These are phyloP conservation scores for Mangifera indica DNA, from an alignment of 345 rosid genomes.

Conservation along the genomic window DNA sequence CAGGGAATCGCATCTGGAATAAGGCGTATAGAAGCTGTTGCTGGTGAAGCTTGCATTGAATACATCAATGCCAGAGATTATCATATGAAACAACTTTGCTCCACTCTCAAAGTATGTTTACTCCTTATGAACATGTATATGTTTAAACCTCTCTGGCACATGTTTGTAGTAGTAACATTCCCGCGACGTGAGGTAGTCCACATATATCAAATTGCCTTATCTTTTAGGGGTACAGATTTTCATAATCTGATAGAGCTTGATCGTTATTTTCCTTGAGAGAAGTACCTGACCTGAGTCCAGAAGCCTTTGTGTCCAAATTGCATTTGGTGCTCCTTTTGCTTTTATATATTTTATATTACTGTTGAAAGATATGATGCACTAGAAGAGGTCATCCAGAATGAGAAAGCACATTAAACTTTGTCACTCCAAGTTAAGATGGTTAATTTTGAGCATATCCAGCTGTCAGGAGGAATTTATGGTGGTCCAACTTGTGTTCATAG, in stretches of 20 bases:
- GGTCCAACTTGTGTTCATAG: neutral
- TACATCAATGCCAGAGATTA: conserved; percentile 76
- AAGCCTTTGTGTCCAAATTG: neutral
- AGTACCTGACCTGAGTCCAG: neutral
- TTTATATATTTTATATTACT: neutral
- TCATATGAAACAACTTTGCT: conserved; percentile 75
- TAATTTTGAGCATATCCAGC: neutral
- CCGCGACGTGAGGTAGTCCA: neutral
- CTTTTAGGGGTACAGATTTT: neutral
- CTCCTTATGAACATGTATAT: conserved; percentile 1
- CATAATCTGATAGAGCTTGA: neutral
- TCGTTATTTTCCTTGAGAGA: neutral
- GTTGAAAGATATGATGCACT: too few relatives aligned
- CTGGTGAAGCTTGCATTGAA: conserved; percentile 91
- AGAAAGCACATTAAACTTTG: too few relatives aligned
- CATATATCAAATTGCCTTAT: neutral
- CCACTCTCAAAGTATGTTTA: conserved; percentile 69
- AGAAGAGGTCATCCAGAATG: too few relatives aligned
- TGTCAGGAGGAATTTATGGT: neutral
- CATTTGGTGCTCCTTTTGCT: neutral
- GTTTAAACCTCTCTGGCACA: neutral
- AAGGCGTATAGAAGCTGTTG: conserved; percentile 94
- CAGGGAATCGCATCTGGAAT: conserved; percentile 97
- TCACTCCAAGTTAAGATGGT: neutral
- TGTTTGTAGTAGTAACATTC: neutral